phyloP scores from a whole-genome alignment of 106 monocot genomes.

The Cymbidium sinense region DNA sequence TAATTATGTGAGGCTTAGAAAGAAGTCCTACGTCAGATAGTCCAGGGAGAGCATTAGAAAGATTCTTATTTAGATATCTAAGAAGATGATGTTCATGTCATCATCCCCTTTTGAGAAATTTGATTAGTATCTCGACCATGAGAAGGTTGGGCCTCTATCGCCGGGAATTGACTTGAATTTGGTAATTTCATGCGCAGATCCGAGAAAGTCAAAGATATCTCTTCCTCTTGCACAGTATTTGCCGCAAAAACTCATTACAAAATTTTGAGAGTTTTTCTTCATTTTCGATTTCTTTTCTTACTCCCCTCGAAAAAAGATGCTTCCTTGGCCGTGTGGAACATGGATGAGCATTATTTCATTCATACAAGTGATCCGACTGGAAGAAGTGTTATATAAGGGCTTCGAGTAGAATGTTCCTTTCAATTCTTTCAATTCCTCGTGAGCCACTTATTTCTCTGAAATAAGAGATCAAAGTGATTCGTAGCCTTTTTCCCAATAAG shows the following conservation, averaged over 20 bases:
- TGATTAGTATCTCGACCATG: neutral
- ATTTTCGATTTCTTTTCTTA: neutral
- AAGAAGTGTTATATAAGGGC: too few relatives aligned
- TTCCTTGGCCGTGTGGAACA: constrained; percentile 19
- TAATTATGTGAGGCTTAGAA: constrained; percentile 13
- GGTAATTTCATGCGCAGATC: too few relatives aligned
- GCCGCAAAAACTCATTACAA: too few relatives aligned
- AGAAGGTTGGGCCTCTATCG: constrained; percentile 1
- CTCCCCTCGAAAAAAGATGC: constrained; percentile 9
- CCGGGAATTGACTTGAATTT: neutral
- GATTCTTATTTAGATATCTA: neutral
- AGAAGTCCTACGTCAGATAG: constrained; percentile 16
- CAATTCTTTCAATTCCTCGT: too few relatives aligned
- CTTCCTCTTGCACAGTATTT: too few relatives aligned
- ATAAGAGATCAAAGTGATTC: too few relatives aligned
- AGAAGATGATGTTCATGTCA: constrained; percentile 2
- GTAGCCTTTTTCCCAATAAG: neutral
- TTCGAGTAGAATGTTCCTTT: too few relatives aligned
- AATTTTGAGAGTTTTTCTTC: too few relatives aligned
- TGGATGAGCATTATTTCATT: constrained; percentile 27
- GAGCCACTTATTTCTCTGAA: too few relatives aligned
- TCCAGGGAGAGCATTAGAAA: neutral
- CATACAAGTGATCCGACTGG: too few relatives aligned
- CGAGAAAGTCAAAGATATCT: too few relatives aligned
- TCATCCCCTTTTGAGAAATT: neutral